Evolutionary conservation across 352 stramenopile genomes (phyloP), one percentile per base, ranked within the genome.

Genomic region (Lagenidium giganteum): DNA sequence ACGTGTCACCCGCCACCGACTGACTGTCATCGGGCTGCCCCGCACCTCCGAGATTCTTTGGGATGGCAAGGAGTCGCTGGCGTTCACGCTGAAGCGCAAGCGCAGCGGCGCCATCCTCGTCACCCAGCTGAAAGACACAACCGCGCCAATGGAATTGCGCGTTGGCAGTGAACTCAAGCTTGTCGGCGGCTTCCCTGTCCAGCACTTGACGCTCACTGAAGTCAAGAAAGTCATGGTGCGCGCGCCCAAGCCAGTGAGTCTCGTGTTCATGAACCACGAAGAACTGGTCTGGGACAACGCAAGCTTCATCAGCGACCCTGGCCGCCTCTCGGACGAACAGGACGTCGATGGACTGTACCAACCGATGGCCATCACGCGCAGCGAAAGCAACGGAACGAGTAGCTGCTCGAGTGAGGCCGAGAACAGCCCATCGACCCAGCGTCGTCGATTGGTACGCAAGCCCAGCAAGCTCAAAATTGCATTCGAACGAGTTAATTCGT

Each of bases 191-290:
- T 87, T 90, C 51, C 75, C 77, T 3, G 71, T 90, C 12, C 64
- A 74, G 52, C 70, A 76, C 14, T 61, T 90, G 30, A 87, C 71
- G 32, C 61, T 87, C 8, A 46, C 58, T 27, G 77, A 85, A 41
- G 70, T 90, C 14, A 90, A 90, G 58, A 85, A 86, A 50, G 62
- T 90, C 35, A 87, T 90, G 71, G 59, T 86, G 13, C 43, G 64
- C 45, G 75, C 75, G 4, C 72, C 74, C 22, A 87, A 87, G 49
- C 77, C 77, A 24, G 71, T 90, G 56, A 87, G 74, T 35, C 69
- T 90, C 36, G 74, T 90, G 40, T 90, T 90, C 50, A 42, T 86
- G n/a, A 83, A 82, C 51, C 51, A 61, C 26, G 67, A 78, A 27
- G 57, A 76, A 21, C 55, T 78, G 29, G 33, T 74, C 20, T 45